phyloP scores from a whole-genome alignment of 2,329 filamentous ascomycete genomes.

The Trichoderma simmonsii region DNA sequence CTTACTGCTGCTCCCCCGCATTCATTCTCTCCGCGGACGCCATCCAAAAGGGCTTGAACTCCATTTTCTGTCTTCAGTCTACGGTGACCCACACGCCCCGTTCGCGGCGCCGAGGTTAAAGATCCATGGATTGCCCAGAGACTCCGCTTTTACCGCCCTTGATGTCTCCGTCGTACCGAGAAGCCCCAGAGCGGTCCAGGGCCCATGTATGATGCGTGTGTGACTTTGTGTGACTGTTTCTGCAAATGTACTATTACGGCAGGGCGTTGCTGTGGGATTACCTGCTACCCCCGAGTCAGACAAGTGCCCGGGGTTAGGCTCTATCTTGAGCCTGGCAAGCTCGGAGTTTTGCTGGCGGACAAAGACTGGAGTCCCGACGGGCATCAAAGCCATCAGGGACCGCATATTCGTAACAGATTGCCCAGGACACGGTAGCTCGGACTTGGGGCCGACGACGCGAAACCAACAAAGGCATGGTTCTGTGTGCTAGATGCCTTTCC shows the following conservation, averaged over 20 bases:
- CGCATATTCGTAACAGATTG: neutral
- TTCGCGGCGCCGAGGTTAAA: constrained; percentile 1
- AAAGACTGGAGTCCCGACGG: neutral
- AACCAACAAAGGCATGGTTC: neutral
- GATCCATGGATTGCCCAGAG: neutral
- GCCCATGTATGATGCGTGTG: neutral
- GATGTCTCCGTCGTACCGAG: neutral
- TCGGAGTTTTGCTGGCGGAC: neutral
- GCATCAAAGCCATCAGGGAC: neutral
- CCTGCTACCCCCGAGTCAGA: neutral
- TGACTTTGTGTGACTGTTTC: neutral
- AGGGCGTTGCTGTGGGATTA: neutral
- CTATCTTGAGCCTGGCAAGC: neutral
- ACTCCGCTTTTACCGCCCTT: neutral
- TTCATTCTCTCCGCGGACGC: neutral
- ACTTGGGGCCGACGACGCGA: neutral
- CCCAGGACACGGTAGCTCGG: neutral
- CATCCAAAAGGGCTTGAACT: neutral
- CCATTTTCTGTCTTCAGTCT: neutral
- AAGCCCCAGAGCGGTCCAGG: neutral
- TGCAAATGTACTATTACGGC: neutral
- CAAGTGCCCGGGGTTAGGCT: neutral
- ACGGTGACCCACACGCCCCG: neutral
- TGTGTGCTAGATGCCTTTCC: neutral
- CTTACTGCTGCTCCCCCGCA: neutral